Conservation (phyloP, 148 eudicot species). For the Polygonum aviculare region DNA sequence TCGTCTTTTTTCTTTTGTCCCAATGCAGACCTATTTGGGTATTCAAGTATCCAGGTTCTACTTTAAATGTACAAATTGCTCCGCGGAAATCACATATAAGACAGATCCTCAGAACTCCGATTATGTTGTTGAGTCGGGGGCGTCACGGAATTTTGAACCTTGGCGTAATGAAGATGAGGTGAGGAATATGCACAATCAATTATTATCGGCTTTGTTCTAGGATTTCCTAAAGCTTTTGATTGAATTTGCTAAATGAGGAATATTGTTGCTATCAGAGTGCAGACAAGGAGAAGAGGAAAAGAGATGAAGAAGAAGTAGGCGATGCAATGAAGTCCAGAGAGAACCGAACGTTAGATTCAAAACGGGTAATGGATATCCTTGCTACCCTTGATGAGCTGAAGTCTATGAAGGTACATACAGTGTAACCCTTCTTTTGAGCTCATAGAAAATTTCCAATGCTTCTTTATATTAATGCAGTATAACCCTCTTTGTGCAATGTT, state of each 20-base stretch:
- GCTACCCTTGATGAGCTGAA: slow-evolving; percentile 94
- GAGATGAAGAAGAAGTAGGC: slow-evolving; percentile 89
- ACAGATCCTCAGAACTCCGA: slow-evolving; percentile 93
- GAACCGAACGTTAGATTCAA: slow-evolving; percentile 81
- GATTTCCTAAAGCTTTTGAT: background rate
- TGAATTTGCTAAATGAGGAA: background rate
- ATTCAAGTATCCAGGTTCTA: slow-evolving; percentile 85
- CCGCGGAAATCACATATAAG: slow-evolving; percentile 73
- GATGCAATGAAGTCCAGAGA: slow-evolving; percentile 98
- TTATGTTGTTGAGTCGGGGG: slow-evolving; percentile 83
- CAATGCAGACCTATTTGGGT: slow-evolving; percentile 76
- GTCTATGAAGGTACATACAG: slow-evolving; percentile 65
- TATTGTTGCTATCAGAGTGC: slow-evolving; percentile 25
- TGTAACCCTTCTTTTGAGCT: no score
- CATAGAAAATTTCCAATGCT: background rate
- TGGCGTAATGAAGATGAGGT: slow-evolving; percentile 95
- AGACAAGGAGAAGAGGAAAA: slow-evolving; percentile 56
- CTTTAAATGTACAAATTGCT: slow-evolving; percentile 83
- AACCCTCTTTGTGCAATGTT: background rate
- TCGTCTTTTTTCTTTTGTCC: background rate
- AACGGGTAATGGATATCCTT: slow-evolving; percentile 90
- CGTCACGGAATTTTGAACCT: slow-evolving; percentile 79
- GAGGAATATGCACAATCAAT: background rate
- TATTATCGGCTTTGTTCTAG: background rate
- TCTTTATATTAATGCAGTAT: background rate